These are phyloP conservation scores for Pichia deserticola DNA, from an alignment of 805 yeast genomes.

Conservation along the genomic window DNA sequence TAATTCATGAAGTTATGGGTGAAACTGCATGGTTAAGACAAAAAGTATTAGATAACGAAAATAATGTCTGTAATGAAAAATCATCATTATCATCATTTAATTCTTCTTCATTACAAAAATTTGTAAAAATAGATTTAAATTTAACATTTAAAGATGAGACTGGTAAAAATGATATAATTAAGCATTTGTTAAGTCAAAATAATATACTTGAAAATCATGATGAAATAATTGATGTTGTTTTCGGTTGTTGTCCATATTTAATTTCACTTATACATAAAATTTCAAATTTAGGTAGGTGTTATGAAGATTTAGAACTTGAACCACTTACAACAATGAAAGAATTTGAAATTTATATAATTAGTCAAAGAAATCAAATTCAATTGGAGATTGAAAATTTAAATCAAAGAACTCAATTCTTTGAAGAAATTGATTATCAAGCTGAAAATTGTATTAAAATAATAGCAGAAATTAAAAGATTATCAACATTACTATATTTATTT, in stretches of 20 bases:
- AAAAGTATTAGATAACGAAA: slow-evolving; percentile 9
- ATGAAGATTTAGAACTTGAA: slow-evolving; percentile 29
- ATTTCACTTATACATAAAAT: slow-evolving; percentile 31
- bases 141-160: background rate
- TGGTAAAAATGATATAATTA: background rate
- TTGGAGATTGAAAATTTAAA: slow-evolving; percentile 19
- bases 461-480: slow-evolving; percentile 33
- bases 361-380: slow-evolving; percentile 25
- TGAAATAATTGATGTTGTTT: slow-evolving; percentile 30
- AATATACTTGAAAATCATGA: slow-evolving; percentile 13
- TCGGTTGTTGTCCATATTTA: slow-evolving; percentile 35
- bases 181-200: background rate
- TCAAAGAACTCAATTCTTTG: slow-evolving; percentile 17
- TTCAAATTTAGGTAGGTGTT: slow-evolving; percentile 31
- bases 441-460: slow-evolving; percentile 21
- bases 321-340: slow-evolving; percentile 8
- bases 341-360: slow-evolving; percentile 18
- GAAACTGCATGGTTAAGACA: slow-evolving; percentile 33
- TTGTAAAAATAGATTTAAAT: background rate
- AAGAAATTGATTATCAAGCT: slow-evolving; percentile 14
- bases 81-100: background rate
- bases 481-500: slow-evolving; percentile 30
- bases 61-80: background rate
- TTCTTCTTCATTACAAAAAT: background rate
- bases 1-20: slow-evolving; percentile 38